These are phyloP conservation scores for Boletus eberwhitei DNA, from an alignment of 768 basidiomycete species.

Conservation along the genomic window DNA sequence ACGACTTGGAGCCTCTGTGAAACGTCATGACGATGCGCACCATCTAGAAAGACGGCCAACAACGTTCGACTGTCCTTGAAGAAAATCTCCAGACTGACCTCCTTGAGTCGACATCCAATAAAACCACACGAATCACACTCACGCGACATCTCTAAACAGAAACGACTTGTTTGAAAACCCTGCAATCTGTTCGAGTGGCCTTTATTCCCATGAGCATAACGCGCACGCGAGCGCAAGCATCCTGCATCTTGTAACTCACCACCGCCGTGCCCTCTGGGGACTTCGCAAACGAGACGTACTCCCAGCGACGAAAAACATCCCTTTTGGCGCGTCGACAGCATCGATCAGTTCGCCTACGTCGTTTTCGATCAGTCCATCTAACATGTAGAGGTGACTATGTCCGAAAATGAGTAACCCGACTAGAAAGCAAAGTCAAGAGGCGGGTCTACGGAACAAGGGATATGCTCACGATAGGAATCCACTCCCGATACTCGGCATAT, in stretches of 20 bases:
- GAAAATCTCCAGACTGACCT: slow-evolving; percentile 77
- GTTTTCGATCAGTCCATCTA: slow-evolving; percentile 85
- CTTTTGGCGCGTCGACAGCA: slow-evolving; percentile 78
- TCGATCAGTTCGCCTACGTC: slow-evolving; percentile 88
- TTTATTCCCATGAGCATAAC: slow-evolving; percentile 27
- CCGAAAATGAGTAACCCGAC: slow-evolving; percentile 90
- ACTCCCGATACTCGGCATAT: slow-evolving; percentile 88
- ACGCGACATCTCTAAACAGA: slow-evolving; percentile 91
- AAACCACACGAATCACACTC: slow-evolving; percentile 30
- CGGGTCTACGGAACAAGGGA: background rate
- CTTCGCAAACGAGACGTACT: slow-evolving; percentile 77
- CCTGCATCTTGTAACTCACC: slow-evolving; percentile 45
- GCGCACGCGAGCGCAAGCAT: background rate
- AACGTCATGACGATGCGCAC: slow-evolving; percentile 57
- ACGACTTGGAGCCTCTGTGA: slow-evolving; percentile 51
- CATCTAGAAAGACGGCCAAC: slow-evolving; percentile 75
- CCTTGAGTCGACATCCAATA: background rate
- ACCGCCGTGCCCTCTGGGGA: slow-evolving; percentile 78
- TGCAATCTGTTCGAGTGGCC: slow-evolving; percentile 77
- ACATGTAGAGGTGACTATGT: slow-evolving; percentile 79
- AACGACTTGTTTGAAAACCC: slow-evolving; percentile 80
- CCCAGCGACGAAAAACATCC: slow-evolving; percentile 80
- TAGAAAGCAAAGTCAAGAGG: slow-evolving; percentile 5
- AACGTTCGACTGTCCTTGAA: slow-evolving; percentile 90
- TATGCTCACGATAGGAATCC: slow-evolving; percentile 79